These are phyloP conservation scores for Bryopsis sp. DNA, from an alignment of 139 green algal species.

Conservation along the genomic window DNA sequence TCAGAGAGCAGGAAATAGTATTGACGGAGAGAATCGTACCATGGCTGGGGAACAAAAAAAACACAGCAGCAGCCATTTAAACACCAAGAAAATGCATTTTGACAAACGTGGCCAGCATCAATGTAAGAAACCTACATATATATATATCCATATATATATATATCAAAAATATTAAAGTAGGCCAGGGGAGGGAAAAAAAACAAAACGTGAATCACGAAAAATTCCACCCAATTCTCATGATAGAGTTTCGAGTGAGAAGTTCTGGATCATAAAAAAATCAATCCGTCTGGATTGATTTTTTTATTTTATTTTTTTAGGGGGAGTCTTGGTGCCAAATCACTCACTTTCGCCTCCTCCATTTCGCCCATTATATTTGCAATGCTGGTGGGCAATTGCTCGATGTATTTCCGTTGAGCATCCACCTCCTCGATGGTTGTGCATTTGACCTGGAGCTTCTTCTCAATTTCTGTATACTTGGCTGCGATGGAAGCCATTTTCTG, in stretches of 20 bases:
- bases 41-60: conserved; percentile 37
- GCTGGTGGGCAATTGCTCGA: conserved; percentile 47
- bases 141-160: too few species aligned
- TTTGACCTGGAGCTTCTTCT: conserved; percentile 45
- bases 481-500: conserved; percentile 37
- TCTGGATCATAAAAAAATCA: too few species aligned
- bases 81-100: background rate
- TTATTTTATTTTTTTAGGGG: too few species aligned
- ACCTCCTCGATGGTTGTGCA: conserved; percentile 60
- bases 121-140: too few species aligned
- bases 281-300: too few species aligned
- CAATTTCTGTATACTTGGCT: conserved; percentile 52
- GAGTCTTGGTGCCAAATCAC: too few species aligned
- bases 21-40: conserved; percentile 53
- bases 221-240: too few species aligned
- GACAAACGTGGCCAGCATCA: background rate
- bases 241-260: too few species aligned
- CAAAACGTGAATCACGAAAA: too few species aligned
- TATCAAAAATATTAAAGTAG: too few species aligned
- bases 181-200: too few species aligned
- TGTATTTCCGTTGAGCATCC: conserved; percentile 54
- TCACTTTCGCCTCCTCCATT: conserved; percentile 33
- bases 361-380: conserved; percentile 44
- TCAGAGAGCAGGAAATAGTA: conserved; percentile 45
- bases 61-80: too few species aligned